Evolutionary conservation across 2,329 filamentous ascomycete genomes (phyloP), one percentile per base, ranked within the genome.

Genomic region (Metarhizium sp.): DNA sequence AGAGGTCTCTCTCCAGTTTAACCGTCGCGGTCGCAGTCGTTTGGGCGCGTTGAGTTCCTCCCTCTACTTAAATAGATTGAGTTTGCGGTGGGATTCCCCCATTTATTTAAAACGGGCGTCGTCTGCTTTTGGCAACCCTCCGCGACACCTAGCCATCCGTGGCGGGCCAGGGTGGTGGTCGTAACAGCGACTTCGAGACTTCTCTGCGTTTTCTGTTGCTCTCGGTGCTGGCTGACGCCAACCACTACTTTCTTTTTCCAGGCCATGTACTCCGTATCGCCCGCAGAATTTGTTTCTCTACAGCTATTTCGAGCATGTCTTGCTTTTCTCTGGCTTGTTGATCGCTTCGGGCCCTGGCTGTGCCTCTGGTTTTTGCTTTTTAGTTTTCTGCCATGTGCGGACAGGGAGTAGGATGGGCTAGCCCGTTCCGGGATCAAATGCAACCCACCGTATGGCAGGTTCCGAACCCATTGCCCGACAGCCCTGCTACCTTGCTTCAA

Each of bases 391-490:
- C 54, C 54, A 51, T 52, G 54, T 52, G 40, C 53, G 10, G 8
- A 30, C 50, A 30, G 25, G 32, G 42, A 45, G 42, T 45, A 45
- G 18, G 52, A 29, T 29, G 46, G 36, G 46, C 42, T 32, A 20
- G 4, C 18, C 32, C 6, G n/a, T 40, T 30, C n/a, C 25, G 8
- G 53, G 49, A 45, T 20, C 7, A 8, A 48, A 48, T 50, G 38
- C 40, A 45, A 52, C 36, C 50, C 20, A 43, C 34, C 50, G 14
- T 16, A 42, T 52, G 55, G 55, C 46, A 56, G 50, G 40, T 53
- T 56, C 55, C 55, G 55, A 56, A 18, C 51, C 36, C 46, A 45
- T 48, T 45, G 55, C 36, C 4, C 36, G 10, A 38, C 18, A 46
- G 18, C 43, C 43, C 43, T 46, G 43, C 20, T 13, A 10, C n/a